A percentile compares a stretch with the other conserved stretches of the same genome.
Conservation (phyloP, 805 yeast species). For the Yamadazyma sp. region DNA sequence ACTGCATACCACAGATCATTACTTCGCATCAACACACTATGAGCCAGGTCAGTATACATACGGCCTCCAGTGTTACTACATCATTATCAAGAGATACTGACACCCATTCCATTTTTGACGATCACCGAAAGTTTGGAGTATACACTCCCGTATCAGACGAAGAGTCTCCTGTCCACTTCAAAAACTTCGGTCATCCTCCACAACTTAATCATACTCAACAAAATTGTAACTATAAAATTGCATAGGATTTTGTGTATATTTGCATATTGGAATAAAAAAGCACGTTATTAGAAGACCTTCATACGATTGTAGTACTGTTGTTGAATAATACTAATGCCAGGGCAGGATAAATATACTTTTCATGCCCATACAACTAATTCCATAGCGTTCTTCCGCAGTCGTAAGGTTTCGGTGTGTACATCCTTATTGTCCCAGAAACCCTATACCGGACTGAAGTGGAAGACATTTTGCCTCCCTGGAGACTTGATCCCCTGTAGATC, state of each 20-base stretch:
- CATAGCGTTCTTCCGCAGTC: too few species aligned
- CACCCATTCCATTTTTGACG: constrained; percentile 24
- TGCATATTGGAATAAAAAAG: background rate
- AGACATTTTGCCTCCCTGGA: too few species aligned
- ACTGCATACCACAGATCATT: constrained; percentile 8
- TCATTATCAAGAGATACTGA: constrained; percentile 20
- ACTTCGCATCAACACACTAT: constrained; percentile 21
- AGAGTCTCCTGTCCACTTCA: constrained; percentile 18
- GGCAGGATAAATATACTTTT: too few species aligned
- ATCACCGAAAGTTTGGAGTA: constrained; percentile 22
- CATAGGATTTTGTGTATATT: constrained; percentile 8
- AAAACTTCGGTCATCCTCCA: constrained; percentile 2
- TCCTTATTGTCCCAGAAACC: too few species aligned
- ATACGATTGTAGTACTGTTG: too few species aligned
- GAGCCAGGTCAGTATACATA: constrained; percentile 29
- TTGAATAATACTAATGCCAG: too few species aligned
- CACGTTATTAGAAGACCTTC: too few species aligned
- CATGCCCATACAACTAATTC: too few species aligned
- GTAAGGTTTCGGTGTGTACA: too few species aligned
- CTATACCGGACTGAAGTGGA: too few species aligned
- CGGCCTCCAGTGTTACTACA: constrained; percentile 27
- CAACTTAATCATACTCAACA: constrained; percentile 3
- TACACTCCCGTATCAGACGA: constrained; percentile 36
- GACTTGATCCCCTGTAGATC: too few species aligned
- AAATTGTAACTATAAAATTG: constrained; percentile 7